Conservation (phyloP, 148 eudicot genomes). For the Rhododendron ovatum region DNA sequence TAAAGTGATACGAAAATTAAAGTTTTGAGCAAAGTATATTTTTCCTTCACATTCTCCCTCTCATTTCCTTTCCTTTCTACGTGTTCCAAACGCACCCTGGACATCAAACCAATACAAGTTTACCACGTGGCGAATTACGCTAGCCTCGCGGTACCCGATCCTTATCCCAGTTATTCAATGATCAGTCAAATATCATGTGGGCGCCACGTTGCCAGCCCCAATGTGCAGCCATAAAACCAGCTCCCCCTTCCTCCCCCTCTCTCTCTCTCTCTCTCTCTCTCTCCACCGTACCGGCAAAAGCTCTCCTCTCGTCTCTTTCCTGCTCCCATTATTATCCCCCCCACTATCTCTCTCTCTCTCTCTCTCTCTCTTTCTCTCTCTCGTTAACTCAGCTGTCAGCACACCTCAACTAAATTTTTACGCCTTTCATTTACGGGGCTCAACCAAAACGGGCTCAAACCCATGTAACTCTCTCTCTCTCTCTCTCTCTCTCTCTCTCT, state of each 20-base stretch:
- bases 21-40: too few relatives aligned
- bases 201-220: neutral
- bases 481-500: too few relatives aligned
- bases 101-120: neutral
- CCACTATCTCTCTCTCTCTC: neutral
- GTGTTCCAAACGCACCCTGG: too few relatives aligned
- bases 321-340: neutral
- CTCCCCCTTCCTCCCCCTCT: neutral
- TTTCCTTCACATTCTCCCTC: too few relatives aligned
- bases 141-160: neutral
- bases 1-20: too few relatives aligned
- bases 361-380: too few relatives aligned
- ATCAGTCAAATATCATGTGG: conserved; percentile 1
- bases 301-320: neutral
- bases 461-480: neutral
- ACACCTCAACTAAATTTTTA: neutral
- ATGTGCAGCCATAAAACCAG: neutral
- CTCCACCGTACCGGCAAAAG: neutral
- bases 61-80: too few relatives aligned
- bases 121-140: neutral
- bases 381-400: neutral
- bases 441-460: neutral
- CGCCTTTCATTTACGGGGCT: neutral
- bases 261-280: neutral
- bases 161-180: neutral